Evolutionary conservation across 1,139 yeast genomes (phyloP).

Genomic region (Scheffersomyces quercinus): DNA sequence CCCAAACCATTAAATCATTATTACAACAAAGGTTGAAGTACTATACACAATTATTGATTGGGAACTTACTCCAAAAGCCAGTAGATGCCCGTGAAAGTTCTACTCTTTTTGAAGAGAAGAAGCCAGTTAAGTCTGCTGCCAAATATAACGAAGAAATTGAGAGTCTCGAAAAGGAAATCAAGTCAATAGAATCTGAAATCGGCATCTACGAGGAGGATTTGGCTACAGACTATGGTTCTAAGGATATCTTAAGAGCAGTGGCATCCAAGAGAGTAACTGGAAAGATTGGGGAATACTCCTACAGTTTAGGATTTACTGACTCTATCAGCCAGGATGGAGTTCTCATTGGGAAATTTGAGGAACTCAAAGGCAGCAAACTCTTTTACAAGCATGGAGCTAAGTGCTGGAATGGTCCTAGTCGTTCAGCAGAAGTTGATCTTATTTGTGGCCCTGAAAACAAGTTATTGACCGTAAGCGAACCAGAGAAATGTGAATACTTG

Average conservation of each 20-base stretch:
- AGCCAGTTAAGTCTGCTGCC: neutral
- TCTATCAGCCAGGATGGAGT: constrained; percentile 61
- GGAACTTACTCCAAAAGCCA: neutral
- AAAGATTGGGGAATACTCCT: constrained; percentile 67
- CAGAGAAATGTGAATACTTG: constrained; percentile 81
- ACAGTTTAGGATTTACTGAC: constrained; percentile 61
- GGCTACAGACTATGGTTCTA: constrained; percentile 56
- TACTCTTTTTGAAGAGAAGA: neutral
- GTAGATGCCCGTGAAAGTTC: neutral
- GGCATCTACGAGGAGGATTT: constrained; percentile 37
- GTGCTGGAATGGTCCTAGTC: constrained; percentile 94
- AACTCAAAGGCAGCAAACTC: constrained; percentile 35
- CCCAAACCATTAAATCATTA: neutral
- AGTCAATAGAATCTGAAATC: constrained; percentile 18
- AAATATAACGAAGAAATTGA: constrained; percentile 11
- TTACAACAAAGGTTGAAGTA: neutral
- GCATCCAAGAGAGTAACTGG: constrained; percentile 49
- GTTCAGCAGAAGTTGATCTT: constrained; percentile 67
- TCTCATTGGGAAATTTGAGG: constrained; percentile 55
- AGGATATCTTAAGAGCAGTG: constrained; percentile 64
- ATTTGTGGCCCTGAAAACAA: constrained; percentile 64
- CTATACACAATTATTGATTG: too few relatives aligned
- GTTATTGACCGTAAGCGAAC: constrained; percentile 73
- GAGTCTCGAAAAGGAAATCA: constrained; percentile 18
- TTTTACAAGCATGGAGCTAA: constrained; percentile 64